A percentile compares a stretch with the other conserved stretches of the same genome.
These are phyloP conservation scores for Mycena citricolor DNA, from an alignment of 1,284 basidiomycete species.

Conservation along the genomic window DNA sequence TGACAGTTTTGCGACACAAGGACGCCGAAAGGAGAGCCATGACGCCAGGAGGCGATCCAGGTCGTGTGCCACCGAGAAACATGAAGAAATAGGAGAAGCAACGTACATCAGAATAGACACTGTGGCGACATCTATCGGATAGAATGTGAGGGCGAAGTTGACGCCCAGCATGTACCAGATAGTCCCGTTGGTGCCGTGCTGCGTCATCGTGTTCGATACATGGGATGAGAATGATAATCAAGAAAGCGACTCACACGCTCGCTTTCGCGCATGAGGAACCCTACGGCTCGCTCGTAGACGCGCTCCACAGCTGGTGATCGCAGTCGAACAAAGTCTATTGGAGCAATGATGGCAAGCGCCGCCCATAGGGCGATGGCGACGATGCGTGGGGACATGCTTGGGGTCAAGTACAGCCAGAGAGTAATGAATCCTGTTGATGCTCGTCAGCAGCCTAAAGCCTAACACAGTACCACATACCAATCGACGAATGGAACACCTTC, in stretches of 20 bases:
- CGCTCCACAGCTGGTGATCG: conserved; percentile 67
- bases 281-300: conserved; percentile 76
- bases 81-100: not conserved
- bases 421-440: conserved; percentile 74
- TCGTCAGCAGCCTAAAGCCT: conserved; percentile 8
- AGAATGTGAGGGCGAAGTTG: conserved; percentile 76
- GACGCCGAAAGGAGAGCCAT: not conserved
- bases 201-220: conserved; percentile 1
- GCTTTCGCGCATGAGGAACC: conserved; percentile 91
- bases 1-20: too few species aligned
- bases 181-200: conserved; percentile 82
- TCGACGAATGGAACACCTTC: conserved; percentile 88
- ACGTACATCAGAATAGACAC: conserved; percentile 86
- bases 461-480: conserved; percentile 57
- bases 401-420: conserved; percentile 69
- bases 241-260: conserved; percentile 64
- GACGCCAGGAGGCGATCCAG: not conserved
- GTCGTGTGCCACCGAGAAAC: not conserved
- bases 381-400: conserved; percentile 47
- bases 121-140: conserved; percentile 86
- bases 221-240: conserved; percentile 1
- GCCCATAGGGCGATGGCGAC: conserved; percentile 68
- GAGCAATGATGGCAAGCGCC: conserved; percentile 70
- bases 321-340: conserved; percentile 81
- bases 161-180: conserved; percentile 96